A percentile compares a stretch with the other conserved stretches of the same genome.
Conservation (phyloP, 768 basidiomycete genomes). For the Hortiboletus campestris region DNA sequence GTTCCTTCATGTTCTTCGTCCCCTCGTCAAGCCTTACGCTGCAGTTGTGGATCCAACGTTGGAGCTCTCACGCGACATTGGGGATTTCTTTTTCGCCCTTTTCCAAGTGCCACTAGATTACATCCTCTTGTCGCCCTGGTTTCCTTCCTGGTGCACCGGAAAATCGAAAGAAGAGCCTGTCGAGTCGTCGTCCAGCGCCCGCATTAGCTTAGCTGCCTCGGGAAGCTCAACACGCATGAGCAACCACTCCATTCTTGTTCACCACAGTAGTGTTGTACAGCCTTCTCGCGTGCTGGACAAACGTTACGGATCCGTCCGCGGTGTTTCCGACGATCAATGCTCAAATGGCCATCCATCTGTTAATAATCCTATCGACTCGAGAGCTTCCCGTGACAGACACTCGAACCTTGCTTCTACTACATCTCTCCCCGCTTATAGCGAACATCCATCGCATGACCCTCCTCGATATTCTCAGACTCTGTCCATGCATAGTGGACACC, state of each 20-base stretch:
- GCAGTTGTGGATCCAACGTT: constrained; percentile 61
- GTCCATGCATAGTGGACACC: constrained; percentile 28
- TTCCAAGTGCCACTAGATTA: constrained; percentile 40
- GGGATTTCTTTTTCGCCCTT: constrained; percentile 56
- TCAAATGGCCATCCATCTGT: neutral
- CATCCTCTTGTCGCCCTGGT: constrained; percentile 32
- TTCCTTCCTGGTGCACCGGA: constrained; percentile 20
- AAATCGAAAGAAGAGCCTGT: constrained; percentile 10
- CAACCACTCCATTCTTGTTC: constrained; percentile 7
- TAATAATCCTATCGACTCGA: constrained; percentile 2
- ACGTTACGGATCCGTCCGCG: constrained; percentile 14
- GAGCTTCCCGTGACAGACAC: constrained; percentile 7
- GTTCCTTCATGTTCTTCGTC: constrained; percentile 77
- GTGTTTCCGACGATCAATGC: constrained; percentile 16
- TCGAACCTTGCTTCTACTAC: constrained; percentile 16
- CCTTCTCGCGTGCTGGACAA: constrained; percentile 7
- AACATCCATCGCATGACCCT: constrained; percentile 20
- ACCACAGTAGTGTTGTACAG: constrained; percentile 5
- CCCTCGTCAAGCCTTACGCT: constrained; percentile 73
- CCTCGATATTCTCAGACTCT: constrained; percentile 24
- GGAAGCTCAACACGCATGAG: constrained; percentile 2
- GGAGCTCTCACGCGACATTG: constrained; percentile 58
- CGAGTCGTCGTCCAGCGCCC: neutral
- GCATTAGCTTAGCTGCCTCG: neutral
- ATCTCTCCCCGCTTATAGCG: constrained; percentile 26